phyloP scores from a whole-genome alignment of 352 stramenopile genomes.

The Heterotrichella gracilis region DNA sequence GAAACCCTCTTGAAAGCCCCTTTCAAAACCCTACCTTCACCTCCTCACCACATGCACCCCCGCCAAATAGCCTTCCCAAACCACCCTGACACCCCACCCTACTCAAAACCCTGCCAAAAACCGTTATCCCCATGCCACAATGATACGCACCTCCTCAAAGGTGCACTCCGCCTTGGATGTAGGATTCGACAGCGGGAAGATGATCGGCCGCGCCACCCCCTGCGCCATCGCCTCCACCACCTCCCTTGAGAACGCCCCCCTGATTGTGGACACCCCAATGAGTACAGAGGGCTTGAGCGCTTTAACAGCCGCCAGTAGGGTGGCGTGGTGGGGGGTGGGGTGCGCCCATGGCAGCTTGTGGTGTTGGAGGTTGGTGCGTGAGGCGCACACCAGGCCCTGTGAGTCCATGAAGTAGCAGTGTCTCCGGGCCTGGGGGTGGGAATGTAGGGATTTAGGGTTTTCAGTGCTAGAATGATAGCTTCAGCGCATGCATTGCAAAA shows the following conservation, averaged over 20 bases:
- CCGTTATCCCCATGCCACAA: too few relatives aligned
- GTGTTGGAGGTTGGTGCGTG: neutral
- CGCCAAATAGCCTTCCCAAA: too few relatives aligned
- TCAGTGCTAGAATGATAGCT: too few relatives aligned
- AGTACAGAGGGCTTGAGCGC: constrained; percentile 57
- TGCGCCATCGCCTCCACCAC: constrained; percentile 54
- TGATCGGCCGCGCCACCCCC: constrained; percentile 48
- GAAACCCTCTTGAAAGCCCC: too few relatives aligned
- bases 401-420: constrained; percentile 18
- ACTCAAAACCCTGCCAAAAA: too few relatives aligned
- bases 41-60: too few relatives aligned
- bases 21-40: too few relatives aligned
- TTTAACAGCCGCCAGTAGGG: neutral
- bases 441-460: too few relatives aligned
- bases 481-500: too few relatives aligned
- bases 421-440: constrained; percentile 12
- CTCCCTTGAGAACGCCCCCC: constrained; percentile 45
- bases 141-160: too few relatives aligned
- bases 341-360: neutral
- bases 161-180: constrained; percentile 75
- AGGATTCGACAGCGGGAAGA: constrained; percentile 80
- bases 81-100: too few relatives aligned
- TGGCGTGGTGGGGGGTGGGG: neutral
- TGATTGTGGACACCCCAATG: constrained; percentile 49
- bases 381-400: neutral